A percentile compares a stretch with the other conserved stretches of the same genome.
phyloP scores from a whole-genome alignment of 1,284 basidiomycete species.

The Papiliotrema fonsecae region DNA sequence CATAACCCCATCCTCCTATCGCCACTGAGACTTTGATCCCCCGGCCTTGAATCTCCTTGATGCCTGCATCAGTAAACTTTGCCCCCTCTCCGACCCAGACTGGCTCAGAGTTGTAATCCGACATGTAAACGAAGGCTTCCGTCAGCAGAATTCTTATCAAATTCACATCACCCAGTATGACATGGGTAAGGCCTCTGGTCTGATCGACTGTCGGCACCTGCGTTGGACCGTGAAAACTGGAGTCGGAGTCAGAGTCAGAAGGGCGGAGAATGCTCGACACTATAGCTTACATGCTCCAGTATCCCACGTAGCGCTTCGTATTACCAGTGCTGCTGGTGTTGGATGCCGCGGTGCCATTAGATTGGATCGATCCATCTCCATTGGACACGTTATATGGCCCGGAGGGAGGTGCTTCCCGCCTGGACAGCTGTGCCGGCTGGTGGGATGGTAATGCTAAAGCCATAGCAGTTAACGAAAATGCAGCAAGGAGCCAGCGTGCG shows the following conservation, averaged over 20 bases:
- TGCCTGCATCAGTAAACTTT: not conserved
- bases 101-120: constrained; percentile 5
- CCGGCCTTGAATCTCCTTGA: not conserved
- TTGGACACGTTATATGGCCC: no score
- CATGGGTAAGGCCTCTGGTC: constrained; percentile 22
- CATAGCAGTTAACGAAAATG: not conserved
- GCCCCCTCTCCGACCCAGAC: not conserved
- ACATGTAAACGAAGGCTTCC: constrained; percentile 17
- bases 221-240: constrained; percentile 10
- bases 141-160: not conserved
- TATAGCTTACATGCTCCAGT: constrained; percentile 25
- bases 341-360: not conserved
- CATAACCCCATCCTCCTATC: constrained; percentile 26
- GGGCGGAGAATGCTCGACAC: no score
- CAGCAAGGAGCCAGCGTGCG: not conserved
- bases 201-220: constrained; percentile 8
- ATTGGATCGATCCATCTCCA: no score
- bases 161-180: constrained; percentile 20
- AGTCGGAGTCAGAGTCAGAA: no score
- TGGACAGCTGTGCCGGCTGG: not conserved
- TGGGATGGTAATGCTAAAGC: no score
- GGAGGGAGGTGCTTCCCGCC: not conserved
- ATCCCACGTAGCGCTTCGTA: constrained; percentile 18
- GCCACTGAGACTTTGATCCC: constrained; percentile 9
- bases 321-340: not conserved